Percentiles rank a stretch among this genome's conserved stretches.
Evolutionary conservation across 306 rosid genomes (phyloP).

Genomic region (Cucurbita ficifolia): DNA sequence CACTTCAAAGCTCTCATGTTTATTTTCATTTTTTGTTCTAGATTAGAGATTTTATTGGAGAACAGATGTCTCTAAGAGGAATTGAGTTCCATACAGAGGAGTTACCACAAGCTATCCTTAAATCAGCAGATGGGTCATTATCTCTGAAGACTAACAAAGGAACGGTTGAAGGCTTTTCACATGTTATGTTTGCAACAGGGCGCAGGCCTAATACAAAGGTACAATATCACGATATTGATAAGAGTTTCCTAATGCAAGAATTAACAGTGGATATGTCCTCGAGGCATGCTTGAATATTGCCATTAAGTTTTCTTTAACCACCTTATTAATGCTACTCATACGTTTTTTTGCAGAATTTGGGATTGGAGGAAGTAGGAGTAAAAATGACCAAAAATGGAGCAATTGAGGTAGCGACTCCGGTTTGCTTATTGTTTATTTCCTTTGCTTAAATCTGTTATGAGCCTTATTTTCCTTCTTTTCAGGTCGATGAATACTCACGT

Average conservation of each 20-base stretch:
- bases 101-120: slow-evolving; percentile 60
- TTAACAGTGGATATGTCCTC: not conserved
- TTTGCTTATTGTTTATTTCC: slow-evolving; percentile 10
- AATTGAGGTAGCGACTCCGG: slow-evolving; percentile 48
- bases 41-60: slow-evolving; percentile 74
- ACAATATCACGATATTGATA: not conserved
- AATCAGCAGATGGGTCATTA: slow-evolving; percentile 66
- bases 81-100: slow-evolving; percentile 76
- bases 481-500: slow-evolving; percentile 90
- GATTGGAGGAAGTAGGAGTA: slow-evolving; percentile 86
- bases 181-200: slow-evolving; percentile 93
- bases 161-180: slow-evolving; percentile 73
- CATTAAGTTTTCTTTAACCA: not conserved
- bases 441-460: not conserved
- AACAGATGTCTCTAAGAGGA: slow-evolving; percentile 83
- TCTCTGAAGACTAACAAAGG: slow-evolving; percentile 86
- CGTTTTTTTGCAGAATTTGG: slow-evolving; percentile 60
- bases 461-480: slow-evolving; percentile 2
- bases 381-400: slow-evolving; percentile 57
- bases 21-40: slow-evolving; percentile 19
- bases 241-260: not conserved
- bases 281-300: not conserved
- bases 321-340: slow-evolving; percentile 10
- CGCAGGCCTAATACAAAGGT: slow-evolving; percentile 91
- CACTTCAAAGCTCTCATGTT: not conserved